phyloP scores from a whole-genome alignment of 2,329 filamentous ascomycete genomes.

The Fusarium vanettenii region DNA sequence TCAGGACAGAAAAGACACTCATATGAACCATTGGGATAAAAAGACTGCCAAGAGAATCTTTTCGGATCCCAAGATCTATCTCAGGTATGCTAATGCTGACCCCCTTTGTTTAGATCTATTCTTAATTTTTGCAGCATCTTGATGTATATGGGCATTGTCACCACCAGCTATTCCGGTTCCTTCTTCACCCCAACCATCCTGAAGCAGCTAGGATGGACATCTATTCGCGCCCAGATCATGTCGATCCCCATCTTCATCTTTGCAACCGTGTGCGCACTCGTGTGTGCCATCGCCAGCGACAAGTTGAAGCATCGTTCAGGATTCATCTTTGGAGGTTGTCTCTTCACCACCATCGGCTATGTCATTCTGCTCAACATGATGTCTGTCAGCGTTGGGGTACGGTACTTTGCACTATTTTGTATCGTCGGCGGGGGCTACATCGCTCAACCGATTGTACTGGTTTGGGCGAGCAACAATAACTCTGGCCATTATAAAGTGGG shows the following conservation, averaged over 20 bases:
- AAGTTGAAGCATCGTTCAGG: constrained; percentile 9
- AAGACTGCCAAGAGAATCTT: constrained; percentile 1
- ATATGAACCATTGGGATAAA: constrained; percentile 22
- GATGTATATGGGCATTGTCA: constrained; percentile 6
- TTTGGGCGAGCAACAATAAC: constrained; percentile 1
- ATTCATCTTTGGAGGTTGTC: constrained; percentile 15
- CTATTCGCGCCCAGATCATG: background rate
- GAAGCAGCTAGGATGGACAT: background rate
- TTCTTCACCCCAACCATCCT: constrained; percentile 6
- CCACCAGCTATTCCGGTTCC: background rate
- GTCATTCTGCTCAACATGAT: constrained; percentile 8
- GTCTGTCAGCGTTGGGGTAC: constrained; percentile 9
- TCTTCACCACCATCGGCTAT: constrained; percentile 8
- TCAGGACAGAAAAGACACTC: constrained; percentile 1
- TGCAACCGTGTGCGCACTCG: background rate
- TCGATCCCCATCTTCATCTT: constrained; percentile 5
- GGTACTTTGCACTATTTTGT: constrained; percentile 20
- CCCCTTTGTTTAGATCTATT: background rate
- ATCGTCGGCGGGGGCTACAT: constrained; percentile 10
- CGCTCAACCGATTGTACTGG: background rate
- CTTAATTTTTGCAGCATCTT: background rate
- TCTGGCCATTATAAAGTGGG: background rate
- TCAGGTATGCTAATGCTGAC: background rate
- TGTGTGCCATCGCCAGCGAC: background rate
- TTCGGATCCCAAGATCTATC: background rate